Percentiles rank a stretch among this genome's conserved stretches.
phyloP scores from a whole-genome alignment of 2,329 filamentous ascomycete genomes.

The Parafenestella ontariensis region DNA sequence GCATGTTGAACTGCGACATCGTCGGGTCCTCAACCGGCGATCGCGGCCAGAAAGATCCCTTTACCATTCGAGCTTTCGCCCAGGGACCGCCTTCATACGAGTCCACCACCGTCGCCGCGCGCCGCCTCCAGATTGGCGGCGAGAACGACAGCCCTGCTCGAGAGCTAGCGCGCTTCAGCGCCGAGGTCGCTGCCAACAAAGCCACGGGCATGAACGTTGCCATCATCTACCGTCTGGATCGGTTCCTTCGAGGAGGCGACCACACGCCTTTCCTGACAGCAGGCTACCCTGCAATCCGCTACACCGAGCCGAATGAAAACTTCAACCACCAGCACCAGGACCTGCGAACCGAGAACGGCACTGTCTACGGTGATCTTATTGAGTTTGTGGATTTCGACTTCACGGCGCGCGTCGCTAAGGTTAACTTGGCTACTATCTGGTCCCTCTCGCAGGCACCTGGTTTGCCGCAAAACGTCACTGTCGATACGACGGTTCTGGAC shows the following conservation, averaged over 20 bases:
- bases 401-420: constrained; percentile 60
- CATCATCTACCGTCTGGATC: constrained; percentile 63
- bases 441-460: constrained; percentile 61
- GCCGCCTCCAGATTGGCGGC: constrained; percentile 51
- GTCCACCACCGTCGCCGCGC: constrained; percentile 45
- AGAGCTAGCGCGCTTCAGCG: constrained; percentile 62
- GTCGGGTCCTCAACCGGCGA: constrained; percentile 60
- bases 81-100: constrained; percentile 58
- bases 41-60: constrained; percentile 55
- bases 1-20: constrained; percentile 66
- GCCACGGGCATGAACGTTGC: constrained; percentile 63
- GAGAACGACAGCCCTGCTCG: constrained; percentile 65
- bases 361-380: constrained; percentile 62
- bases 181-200: constrained; percentile 61
- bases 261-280: constrained; percentile 62
- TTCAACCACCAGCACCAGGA: constrained; percentile 66
- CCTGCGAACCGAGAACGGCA: constrained; percentile 57
- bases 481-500: constrained; percentile 55
- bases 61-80: constrained; percentile 63
- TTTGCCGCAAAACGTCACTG: constrained; percentile 57
- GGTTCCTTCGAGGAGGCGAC: constrained; percentile 64
- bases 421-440: constrained; percentile 64
- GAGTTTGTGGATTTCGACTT: constrained; percentile 66
- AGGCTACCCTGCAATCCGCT: constrained; percentile 63
- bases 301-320: constrained; percentile 66